Base-by-base conservation (phyloP, 1,139 yeast species). In the Yamadazyma friedrichii region DNA sequence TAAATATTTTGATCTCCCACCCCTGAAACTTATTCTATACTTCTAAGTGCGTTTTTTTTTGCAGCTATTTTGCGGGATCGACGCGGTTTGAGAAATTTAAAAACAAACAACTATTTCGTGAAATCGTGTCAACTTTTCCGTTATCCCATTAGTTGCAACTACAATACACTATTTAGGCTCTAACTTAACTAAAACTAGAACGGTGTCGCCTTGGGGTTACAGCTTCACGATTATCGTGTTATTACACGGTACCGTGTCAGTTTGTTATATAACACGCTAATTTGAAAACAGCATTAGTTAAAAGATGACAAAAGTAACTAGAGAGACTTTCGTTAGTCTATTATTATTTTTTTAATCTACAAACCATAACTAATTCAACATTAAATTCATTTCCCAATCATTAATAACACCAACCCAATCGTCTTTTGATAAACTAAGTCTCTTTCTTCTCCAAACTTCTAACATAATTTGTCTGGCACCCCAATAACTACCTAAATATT, bases 341-440 rank as follows among this genome's bases (percentile, higher is more conserved):
- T 16, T 25, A 15, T 15, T 13, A 20, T 20, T 20, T 20, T 20
- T 6, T 20, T 20, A 20, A 20, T 20, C 5, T 20, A 20, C 24
- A 20, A 20, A 20, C 8, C 24, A 20, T 20, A 20, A 16, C 32
- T 52, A 82, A 41, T 78, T 76, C 49, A 87, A 65, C 93, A 87
- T 85, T 45, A 88, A 73, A 53, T 84, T 85, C 78, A 88, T 84
- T 54, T 84, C 89, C 94, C 94, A 86, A 49, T 88, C 95, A 38
- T 75, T 74, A 38, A 85, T 77, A 24, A 87, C 91, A 42, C 86
- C 80, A 45, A 82, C 81, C 96, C 95, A 88, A 50, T 81, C 80
- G 50, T 78, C 86, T 41, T 78, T 69, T 22, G 72, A 68, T 42
- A 76, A 82, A 31, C 76, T 75, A 53, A 73, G 72, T 41, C 79